Evolutionary conservation across 2,329 filamentous ascomycete genomes (phyloP), one percentile per base, ranked within the genome.

Genomic region (Dendrostoma leiphaemia): DNA sequence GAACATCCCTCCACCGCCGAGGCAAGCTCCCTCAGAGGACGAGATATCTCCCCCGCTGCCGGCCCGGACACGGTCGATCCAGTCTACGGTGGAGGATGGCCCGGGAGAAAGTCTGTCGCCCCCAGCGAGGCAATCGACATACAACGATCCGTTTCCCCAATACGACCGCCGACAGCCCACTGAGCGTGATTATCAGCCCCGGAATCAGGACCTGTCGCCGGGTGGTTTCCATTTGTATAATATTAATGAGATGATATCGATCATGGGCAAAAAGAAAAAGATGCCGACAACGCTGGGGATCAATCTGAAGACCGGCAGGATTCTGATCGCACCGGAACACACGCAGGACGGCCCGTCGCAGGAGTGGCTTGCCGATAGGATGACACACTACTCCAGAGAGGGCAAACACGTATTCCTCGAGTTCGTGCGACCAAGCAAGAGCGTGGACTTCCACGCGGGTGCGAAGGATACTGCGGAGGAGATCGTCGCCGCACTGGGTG

Each of bases 341-440:
- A 80, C 85, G 47, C 81, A 85, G 58, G 91, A 97, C 68, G 92
- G 91, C 1, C 88, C 89, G 3, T 86, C 90, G 56, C 87, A 95
- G 66, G 92, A 96, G 71, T 99, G 94, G 94, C 88, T 87, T 1
- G 93, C 91, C 1, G 92, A 97, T 40, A 94, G 89, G 68, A 88
- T 99, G 80, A 91, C 89, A n/a, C 91, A 97, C 71, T 97, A 97
- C 70, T 97, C 92, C 21, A 91, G 96, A 54, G 94, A 99, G 74
- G 94, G 93, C 32, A 99, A 99, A 68, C 94, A 97, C 71, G 90
- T 99, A 13, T 99, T 99, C 66, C 79, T 99, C 68, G 94, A 99
- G 69, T 78, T 99, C 44, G 87, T 97, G 48, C 81, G 88, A 51
- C 94, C 94, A 6, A 96, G 90, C 72, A 97, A 93, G 75, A 97